Base-by-base conservation (phyloP, 1,139 yeast species). In the Yarrowia galli region DNA sequence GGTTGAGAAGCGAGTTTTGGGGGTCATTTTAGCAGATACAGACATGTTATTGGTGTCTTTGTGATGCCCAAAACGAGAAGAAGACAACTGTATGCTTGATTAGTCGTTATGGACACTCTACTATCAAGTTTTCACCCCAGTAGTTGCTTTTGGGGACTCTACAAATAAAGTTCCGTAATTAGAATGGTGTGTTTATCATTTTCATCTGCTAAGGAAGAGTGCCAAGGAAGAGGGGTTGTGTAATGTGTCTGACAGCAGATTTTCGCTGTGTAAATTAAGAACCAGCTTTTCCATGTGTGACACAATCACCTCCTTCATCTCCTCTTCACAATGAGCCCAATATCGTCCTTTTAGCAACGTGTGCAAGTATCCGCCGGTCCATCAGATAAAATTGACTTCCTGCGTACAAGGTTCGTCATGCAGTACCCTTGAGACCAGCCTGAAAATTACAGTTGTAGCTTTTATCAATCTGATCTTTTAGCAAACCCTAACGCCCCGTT, bases 191-290 rank as follows among this genome's bases (percentile, higher is more conserved):
- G 63, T 56, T 56, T 56, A 56, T 56, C 63, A 56, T 56, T 56
- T 56, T 42, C 46, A 56, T 56, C 63, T 40, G 48, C 46, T 56
- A 42, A 56, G 63, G 28, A 56, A 56, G 63, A 42, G 48, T 42
- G 63, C 63, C 63, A 56, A 56, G 63, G 48, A 56, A 42, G 63
- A 54, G 46, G 35, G 45, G 32, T 28, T 3, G 25, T 15, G 15
- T n/a, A 10, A 15, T 0, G 20, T 46, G 3, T 8, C 9, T 28
- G 32, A 7, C 10, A 10, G 8, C 7, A 8, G 32, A 28, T 7
- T 3, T 28, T 28, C 32, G 9, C 1, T 5, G 10, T 28, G 32
- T 7, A 28, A 28, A 28, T 5, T 28, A 8, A 5, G 8, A 10
- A 28, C 10, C 32, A 28, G 8, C 32, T 28, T 28, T 7, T 25